phyloP scores from a whole-genome alignment of 805 yeast species.

The Diddensiella transvaalensis region DNA sequence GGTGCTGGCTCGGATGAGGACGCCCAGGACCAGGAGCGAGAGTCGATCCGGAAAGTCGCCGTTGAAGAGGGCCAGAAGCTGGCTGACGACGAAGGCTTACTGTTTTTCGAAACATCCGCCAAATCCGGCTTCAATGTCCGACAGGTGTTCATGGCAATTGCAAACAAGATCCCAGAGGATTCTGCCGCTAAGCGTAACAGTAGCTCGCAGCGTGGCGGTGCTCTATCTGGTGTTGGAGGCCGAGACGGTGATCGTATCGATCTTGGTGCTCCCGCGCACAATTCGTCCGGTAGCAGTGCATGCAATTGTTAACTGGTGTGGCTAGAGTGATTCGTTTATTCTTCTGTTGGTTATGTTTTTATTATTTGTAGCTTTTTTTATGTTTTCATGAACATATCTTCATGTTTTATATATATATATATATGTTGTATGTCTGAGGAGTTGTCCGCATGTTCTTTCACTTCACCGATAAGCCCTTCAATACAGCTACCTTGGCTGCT shows the following conservation, averaged over 20 bases:
- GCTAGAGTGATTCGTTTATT: too few species aligned
- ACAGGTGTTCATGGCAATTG: constrained; percentile 87
- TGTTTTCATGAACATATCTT: too few species aligned
- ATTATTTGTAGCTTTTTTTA: too few species aligned
- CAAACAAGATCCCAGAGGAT: constrained; percentile 73
- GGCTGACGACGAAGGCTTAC: constrained; percentile 85
- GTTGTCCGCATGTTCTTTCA: constrained; percentile 5
- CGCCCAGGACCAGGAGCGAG: constrained; percentile 35
- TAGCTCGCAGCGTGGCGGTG: constrained; percentile 6
- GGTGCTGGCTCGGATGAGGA: constrained; percentile 21
- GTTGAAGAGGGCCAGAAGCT: constrained; percentile 80
- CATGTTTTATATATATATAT: background rate
- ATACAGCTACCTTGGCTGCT: constrained; percentile 11
- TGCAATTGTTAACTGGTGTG: constrained; percentile 20
- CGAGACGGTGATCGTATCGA: constrained; percentile 21
- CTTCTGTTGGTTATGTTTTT: too few species aligned
- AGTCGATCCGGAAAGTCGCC: constrained; percentile 68
- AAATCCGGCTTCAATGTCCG: constrained; percentile 85
- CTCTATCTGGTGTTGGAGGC: constrained; percentile 13
- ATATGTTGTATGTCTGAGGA: too few species aligned
- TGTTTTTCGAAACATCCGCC: constrained; percentile 65
- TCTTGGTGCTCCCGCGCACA: constrained; percentile 5
- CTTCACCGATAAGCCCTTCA: constrained; percentile 21
- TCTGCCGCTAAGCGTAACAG: constrained; percentile 17
- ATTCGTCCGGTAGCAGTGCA: constrained; percentile 6